Base-by-base conservation (phyloP, 75 land plant genomes). In the Larix kaempferi region DNA sequence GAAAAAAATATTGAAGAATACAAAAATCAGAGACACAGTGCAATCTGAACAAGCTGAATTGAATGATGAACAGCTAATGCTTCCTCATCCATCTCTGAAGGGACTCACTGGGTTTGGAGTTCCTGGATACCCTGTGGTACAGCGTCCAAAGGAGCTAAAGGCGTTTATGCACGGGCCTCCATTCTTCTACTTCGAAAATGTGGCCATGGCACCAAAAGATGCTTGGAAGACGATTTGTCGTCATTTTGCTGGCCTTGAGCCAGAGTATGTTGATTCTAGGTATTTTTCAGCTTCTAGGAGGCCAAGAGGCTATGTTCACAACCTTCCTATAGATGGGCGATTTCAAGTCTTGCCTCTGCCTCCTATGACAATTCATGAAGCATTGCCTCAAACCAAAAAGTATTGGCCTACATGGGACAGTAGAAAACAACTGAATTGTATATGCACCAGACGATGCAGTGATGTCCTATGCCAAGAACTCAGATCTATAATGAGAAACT, bases 341-440 rank as follows among this genome's bases (percentile, higher is more conserved):
- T 78, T 74, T 64, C 90, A 85, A 3, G 76, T 91, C 14, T 44
- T 87, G 26, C 94, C 94, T 11, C 59, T 84, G n/a, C 94, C 91
- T 25, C 87, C 94, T 55, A 77, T 13, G 62, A 91, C 88, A 26
- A 91, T 93, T 58, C 74, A 81, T 39, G 91, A 93, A 57, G 89
- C 87, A 13, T 56, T 91, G 4, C 96, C 96, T 0, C 41, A 71
- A 12, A 82, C 90, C 2, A 85, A 29, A 41, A 76, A 56, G 54
- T 91, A 88, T 86, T 91, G 91, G 90, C 96, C 96, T 33, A 41
- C 81, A 14, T 93, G 96, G 96, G 96, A 93, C 56, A 26, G 59
- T 5, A 79, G 96, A 71, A 79, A 64, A 8, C 82, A 93, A 17
- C 62, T 93, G 26, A 89, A 91, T 55, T 93, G 94, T 78, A 60